A percentile compares a stretch with the other conserved stretches of the same genome.
Evolutionary conservation across 768 basidiomycete species (phyloP).

Genomic region (Amanita subjunquillea): DNA sequence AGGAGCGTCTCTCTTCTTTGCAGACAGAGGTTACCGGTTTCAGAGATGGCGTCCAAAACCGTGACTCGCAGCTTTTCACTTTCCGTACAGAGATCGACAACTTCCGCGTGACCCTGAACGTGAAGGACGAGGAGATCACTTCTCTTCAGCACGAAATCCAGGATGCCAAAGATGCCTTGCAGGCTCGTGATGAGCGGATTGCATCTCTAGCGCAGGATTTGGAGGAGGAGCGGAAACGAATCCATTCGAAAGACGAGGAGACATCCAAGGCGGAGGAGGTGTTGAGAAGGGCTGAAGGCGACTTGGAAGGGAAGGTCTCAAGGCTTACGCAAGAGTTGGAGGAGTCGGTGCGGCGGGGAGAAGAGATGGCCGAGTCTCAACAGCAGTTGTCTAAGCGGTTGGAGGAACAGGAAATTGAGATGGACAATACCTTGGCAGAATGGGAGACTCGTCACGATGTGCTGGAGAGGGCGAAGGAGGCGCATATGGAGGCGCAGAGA

Average conservation of each 20-base stretch:
- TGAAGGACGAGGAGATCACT: conserved; percentile 2
- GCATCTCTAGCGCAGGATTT: not conserved
- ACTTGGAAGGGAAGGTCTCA: not conserved
- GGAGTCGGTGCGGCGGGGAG: not conserved
- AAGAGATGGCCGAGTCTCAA: not conserved
- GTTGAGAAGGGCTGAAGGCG: not conserved
- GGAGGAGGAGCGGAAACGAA: not conserved
- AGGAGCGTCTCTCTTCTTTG: not conserved
- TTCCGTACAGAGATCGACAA: conserved; percentile 5
- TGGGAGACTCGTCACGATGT: not conserved
- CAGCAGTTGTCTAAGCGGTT: not conserved
- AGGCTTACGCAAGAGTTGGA: not conserved
- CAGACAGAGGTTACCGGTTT: not conserved
- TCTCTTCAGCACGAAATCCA: conserved; percentile 5
- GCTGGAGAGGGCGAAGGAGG: conserved; percentile 1
- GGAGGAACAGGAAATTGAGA: not conserved
- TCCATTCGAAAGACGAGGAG: not conserved
- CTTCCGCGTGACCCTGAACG: conserved; percentile 3
- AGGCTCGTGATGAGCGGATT: conserved; percentile 4
- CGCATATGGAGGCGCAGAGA: not conserved
- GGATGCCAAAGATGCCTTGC: not conserved
- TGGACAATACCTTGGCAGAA: not conserved
- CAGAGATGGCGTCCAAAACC: conserved; percentile 3
- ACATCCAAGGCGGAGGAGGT: not conserved
- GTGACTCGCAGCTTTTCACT: not conserved